These are phyloP conservation scores for Vachellia collinsii DNA, from an alignment of 306 rosid species.

Conservation along the genomic window DNA sequence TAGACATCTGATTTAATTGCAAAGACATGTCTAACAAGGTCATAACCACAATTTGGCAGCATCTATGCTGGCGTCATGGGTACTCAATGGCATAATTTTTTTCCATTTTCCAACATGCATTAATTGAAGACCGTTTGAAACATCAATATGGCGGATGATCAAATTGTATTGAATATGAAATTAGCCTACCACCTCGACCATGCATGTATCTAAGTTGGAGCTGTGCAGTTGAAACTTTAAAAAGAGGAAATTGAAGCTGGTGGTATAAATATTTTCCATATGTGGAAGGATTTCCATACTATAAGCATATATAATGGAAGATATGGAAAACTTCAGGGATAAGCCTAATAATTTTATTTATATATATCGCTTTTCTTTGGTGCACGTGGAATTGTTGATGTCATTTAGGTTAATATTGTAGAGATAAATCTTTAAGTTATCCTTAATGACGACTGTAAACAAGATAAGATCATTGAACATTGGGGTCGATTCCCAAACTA, in stretches of 20 bases:
- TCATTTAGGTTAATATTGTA: constrained; percentile 37
- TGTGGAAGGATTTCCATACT: constrained; percentile 35
- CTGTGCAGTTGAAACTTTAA: constrained; percentile 43
- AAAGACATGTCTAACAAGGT: constrained; percentile 32
- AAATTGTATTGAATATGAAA: constrained; percentile 35
- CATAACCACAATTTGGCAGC: constrained; percentile 44
- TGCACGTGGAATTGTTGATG: constrained; percentile 47
- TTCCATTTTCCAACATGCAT: constrained; percentile 17
- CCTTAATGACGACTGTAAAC: constrained; percentile 30
- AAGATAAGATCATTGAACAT: constrained; percentile 21
- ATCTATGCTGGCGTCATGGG: constrained; percentile 34
- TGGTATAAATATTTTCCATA: constrained; percentile 31
- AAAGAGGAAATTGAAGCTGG: constrained; percentile 34
- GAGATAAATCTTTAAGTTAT: constrained; percentile 26
- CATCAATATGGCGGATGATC: constrained; percentile 33
- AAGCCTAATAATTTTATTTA: constrained; percentile 28
- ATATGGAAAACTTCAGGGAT: constrained; percentile 31
- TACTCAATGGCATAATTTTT: constrained; percentile 13
- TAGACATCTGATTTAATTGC: constrained; percentile 38
- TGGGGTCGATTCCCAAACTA: background rate
- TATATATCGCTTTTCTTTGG: constrained; percentile 26
- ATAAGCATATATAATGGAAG: constrained; percentile 28
- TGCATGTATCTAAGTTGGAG: constrained; percentile 33
- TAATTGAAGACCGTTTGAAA: constrained; percentile 14
- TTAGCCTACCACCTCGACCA: constrained; percentile 37